Evolutionary conservation across 2,329 filamentous ascomycete genomes (phyloP).

Genomic region (Myriangium duriaei): DNA sequence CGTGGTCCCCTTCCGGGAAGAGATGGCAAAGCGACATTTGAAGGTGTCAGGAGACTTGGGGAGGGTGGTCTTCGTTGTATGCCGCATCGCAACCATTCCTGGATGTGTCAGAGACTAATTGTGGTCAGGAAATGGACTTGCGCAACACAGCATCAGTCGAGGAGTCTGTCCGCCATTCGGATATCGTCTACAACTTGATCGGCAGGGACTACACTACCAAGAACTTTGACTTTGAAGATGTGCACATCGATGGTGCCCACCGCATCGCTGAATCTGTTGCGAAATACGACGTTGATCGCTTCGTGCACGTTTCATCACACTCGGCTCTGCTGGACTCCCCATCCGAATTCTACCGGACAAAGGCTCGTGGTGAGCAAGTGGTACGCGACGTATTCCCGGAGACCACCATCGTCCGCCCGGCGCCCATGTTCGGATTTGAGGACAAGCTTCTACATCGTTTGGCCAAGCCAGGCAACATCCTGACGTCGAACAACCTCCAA

Average conservation of each 20-base stretch:
- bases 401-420: constrained; percentile 89
- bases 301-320: constrained; percentile 92
- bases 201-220: constrained; percentile 95
- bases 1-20: constrained; percentile 84
- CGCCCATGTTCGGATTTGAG: constrained; percentile 89
- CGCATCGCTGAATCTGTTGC: constrained; percentile 88
- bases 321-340: constrained; percentile 70
- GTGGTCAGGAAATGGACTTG: constrained; percentile 76
- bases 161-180: constrained; percentile 90
- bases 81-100: constrained; percentile 14
- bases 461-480: constrained; percentile 64
- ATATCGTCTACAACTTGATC: constrained; percentile 93
- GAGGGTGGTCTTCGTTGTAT: constrained; percentile 71
- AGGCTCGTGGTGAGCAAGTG: constrained; percentile 72
- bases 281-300: constrained; percentile 96
- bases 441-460: constrained; percentile 82
- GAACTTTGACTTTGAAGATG: constrained; percentile 90
- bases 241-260: constrained; percentile 84
- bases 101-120: neutral
- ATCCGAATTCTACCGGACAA: constrained; percentile 84
- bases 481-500: constrained; percentile 88
- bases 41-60: constrained; percentile 94
- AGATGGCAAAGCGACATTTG: constrained; percentile 94
- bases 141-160: constrained; percentile 92
- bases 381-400: constrained; percentile 87